phyloP scores from a whole-genome alignment of 1,139 yeast genomes.

The Eremothecium gossypii region DNA sequence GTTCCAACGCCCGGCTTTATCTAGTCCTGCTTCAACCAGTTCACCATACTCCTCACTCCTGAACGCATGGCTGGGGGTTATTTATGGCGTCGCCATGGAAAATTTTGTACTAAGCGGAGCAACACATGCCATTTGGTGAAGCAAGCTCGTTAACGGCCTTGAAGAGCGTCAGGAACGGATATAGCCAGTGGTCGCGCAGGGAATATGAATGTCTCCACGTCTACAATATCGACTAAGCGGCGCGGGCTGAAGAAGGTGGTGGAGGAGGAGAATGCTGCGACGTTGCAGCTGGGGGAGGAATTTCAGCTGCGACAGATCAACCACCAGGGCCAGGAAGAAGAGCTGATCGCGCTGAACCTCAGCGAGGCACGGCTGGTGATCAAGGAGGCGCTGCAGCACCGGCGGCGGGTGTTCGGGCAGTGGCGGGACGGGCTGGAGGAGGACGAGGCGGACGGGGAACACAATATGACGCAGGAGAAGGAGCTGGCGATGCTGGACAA shows the following conservation, averaged over 20 bases:
- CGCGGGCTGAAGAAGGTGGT: constrained; percentile 62
- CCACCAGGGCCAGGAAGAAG: constrained; percentile 69
- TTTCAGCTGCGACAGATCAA: constrained; percentile 74
- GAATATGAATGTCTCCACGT: constrained; percentile 77
- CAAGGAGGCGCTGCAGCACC: constrained; percentile 80
- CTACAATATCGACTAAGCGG: constrained; percentile 76
- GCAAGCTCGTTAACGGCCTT: too few relatives aligned
- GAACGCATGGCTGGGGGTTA: too few relatives aligned
- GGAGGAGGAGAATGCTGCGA: constrained; percentile 83
- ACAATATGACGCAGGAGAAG: constrained; percentile 30
- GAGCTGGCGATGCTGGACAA: constrained; percentile 29
- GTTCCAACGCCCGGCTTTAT: not conserved
- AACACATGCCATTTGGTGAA: too few relatives aligned
- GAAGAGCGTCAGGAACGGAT: too few relatives aligned
- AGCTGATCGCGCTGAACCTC: constrained; percentile 72
- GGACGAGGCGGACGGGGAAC: constrained; percentile 29
- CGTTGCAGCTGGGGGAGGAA: constrained; percentile 83
- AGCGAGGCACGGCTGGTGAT: constrained; percentile 85
- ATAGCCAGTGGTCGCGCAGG: not conserved
- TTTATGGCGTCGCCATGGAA: too few relatives aligned
- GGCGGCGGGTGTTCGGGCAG: constrained; percentile 44
- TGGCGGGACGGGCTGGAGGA: constrained; percentile 32
- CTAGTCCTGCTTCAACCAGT: not conserved
- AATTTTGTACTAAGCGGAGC: too few relatives aligned
- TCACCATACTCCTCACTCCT: not conserved